These are phyloP conservation scores for Daldinia caldariorum DNA, from an alignment of 495 filamentous ascomycete species.

Conservation along the genomic window DNA sequence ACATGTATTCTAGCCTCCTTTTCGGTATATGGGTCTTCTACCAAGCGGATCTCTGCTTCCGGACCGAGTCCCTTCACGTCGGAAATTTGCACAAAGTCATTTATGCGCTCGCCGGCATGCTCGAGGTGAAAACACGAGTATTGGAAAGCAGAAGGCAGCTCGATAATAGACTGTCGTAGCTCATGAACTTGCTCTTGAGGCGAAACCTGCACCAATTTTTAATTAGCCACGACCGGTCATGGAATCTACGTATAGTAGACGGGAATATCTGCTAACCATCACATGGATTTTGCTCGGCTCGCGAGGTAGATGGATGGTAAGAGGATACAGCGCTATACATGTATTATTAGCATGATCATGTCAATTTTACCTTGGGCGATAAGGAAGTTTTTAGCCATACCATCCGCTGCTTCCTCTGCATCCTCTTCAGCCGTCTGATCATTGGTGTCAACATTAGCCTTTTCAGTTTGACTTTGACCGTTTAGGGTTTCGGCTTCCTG, in stretches of 20 bases:
- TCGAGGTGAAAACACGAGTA: conserved; percentile 99
- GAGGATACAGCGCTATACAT: conserved; percentile 68
- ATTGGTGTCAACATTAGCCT: conserved; percentile 42
- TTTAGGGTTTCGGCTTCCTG: conserved; percentile 39
- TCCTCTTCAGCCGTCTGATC: conserved; percentile 43
- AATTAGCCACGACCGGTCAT: conserved; percentile 38
- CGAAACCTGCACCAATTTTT: conserved; percentile 70
- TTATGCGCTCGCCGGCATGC: conserved; percentile 82
- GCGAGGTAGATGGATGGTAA: conserved; percentile 86
- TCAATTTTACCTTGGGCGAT: background rate
- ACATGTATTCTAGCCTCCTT: conserved; percentile 97
- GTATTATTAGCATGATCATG: conserved; percentile 27
- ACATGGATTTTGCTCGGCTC: conserved; percentile 81
- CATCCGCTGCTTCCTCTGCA: conserved; percentile 42
- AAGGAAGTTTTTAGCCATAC: conserved; percentile 19
- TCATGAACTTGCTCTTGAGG: conserved; percentile 97
- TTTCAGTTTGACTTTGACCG: conserved; percentile 37
- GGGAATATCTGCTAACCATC: conserved; percentile 66
- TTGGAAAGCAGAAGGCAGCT: conserved; percentile 90
- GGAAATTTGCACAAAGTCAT: conserved; percentile 93
- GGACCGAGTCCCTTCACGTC: conserved; percentile 82
- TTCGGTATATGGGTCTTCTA: conserved; percentile 98
- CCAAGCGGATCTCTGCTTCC: conserved; percentile 78
- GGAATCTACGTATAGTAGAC: conserved; percentile 36
- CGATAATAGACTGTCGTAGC: conserved; percentile 94